Percentiles rank a stretch among this genome's conserved stretches.
These are phyloP conservation scores for Pachysandra terminalis DNA, from an alignment of 164 flowering plant genomes.

Conservation along the genomic window DNA sequence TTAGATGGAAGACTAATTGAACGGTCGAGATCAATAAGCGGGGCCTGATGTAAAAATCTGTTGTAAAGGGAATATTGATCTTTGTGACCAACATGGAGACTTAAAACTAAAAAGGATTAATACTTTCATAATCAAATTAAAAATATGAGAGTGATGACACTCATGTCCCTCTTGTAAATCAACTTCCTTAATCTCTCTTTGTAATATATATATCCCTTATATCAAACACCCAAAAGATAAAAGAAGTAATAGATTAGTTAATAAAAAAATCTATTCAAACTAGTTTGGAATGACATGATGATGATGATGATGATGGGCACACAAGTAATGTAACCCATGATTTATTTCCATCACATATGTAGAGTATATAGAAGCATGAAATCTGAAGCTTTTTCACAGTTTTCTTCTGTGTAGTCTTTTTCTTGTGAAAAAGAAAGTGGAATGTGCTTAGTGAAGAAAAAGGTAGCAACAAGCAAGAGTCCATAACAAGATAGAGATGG, in stretches of 20 bases:
- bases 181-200: constrained; percentile 17
- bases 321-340: too few relatives aligned
- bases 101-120: background rate
- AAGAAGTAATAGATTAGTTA: background rate
- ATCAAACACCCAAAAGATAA: constrained; percentile 4
- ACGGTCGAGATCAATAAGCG: too few relatives aligned
- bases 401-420: constrained; percentile 6
- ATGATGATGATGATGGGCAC: too few relatives aligned
- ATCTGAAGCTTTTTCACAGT: constrained; percentile 10
- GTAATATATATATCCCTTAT: constrained; percentile 9
- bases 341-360: too few relatives aligned
- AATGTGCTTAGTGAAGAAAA: constrained; percentile 1
- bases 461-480: too few relatives aligned
- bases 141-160: background rate
- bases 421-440: constrained; percentile 15
- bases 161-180: constrained; percentile 15
- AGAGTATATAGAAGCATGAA: background rate
- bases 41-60: too few relatives aligned
- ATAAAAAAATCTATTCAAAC: background rate
- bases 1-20: too few relatives aligned
- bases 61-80: too few relatives aligned
- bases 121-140: background rate
- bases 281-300: too few relatives aligned
- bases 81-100: background rate
- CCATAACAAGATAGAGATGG: constrained; percentile 8